These are phyloP conservation scores for Neurospora hispaniola DNA, from an alignment of 495 filamentous ascomycete genomes.

Conservation along the genomic window DNA sequence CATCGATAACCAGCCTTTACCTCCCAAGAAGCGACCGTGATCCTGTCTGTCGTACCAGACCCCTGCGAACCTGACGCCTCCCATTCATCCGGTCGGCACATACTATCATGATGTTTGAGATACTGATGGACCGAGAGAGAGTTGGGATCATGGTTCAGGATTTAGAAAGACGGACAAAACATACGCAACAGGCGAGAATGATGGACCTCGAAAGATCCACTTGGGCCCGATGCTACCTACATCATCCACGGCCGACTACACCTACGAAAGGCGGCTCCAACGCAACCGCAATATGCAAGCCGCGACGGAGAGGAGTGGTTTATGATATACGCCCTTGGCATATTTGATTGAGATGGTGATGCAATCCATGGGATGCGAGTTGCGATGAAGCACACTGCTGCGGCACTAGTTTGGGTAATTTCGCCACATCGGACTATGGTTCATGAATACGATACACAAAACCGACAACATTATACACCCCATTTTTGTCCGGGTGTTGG, in stretches of 20 bases:
- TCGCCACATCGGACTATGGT: background rate
- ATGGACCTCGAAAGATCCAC: background rate
- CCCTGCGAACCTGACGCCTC: background rate
- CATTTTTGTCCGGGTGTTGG: background rate
- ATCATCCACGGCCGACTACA: background rate
- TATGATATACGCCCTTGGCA: background rate
- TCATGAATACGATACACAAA: background rate
- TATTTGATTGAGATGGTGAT: background rate
- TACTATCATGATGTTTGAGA: background rate
- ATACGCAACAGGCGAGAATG: background rate
- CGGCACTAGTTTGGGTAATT: background rate
- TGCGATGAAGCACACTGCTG: background rate
- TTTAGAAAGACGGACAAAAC: background rate
- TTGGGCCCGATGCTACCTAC: background rate
- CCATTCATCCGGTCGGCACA: background rate
- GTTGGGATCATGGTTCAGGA: background rate
- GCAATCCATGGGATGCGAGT: background rate
- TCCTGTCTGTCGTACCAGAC: background rate
- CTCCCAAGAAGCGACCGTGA: constrained; percentile 11
- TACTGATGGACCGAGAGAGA: background rate
- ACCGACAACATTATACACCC: background rate
- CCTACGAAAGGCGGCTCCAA: background rate
- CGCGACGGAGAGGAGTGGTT: background rate
- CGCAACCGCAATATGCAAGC: background rate
- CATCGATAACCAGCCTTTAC: background rate